Evolutionary conservation across 83 land plant species (phyloP).

Genomic region (Thuja plicata): DNA sequence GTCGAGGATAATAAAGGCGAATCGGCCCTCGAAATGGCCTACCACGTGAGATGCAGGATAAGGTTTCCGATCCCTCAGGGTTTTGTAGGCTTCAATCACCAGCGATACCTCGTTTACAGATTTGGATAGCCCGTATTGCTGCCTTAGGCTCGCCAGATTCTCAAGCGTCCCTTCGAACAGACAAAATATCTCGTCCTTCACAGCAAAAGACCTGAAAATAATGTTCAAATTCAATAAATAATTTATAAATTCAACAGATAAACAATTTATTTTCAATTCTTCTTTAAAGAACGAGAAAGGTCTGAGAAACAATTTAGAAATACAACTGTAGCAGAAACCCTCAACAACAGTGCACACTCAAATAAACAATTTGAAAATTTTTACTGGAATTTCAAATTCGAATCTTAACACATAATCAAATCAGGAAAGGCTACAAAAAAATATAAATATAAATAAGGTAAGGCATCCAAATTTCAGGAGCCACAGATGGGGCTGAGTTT

Average conservation of each 20-base stretch:
- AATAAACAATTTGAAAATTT: too few species aligned
- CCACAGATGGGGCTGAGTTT: too few species aligned
- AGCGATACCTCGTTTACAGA: slow-evolving; percentile 71
- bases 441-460: too few species aligned
- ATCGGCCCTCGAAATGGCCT: slow-evolving; percentile 69
- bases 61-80: slow-evolving; percentile 90
- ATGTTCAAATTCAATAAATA: background rate
- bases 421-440: too few species aligned
- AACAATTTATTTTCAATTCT: background rate
- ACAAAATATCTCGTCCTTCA: slow-evolving; percentile 87
- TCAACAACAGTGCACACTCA: too few species aligned
- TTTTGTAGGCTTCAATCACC: slow-evolving; percentile 89
- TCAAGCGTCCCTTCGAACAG: slow-evolving; percentile 84
- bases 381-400: too few species aligned
- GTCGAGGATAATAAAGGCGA: slow-evolving; percentile 84
- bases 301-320: too few species aligned
- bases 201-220: slow-evolving; percentile 71
- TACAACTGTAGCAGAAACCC: too few species aligned
- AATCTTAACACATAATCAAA: too few species aligned
- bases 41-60: slow-evolving; percentile 84
- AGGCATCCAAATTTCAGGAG: too few species aligned
- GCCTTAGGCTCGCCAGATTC: slow-evolving; percentile 77
- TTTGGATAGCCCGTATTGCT: slow-evolving; percentile 86
- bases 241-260: background rate
- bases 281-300: too few species aligned